Evolutionary conservation across 2,329 filamentous ascomycete genomes (phyloP), one percentile per base, ranked within the genome.

Genomic region (Alternaria rosae): DNA sequence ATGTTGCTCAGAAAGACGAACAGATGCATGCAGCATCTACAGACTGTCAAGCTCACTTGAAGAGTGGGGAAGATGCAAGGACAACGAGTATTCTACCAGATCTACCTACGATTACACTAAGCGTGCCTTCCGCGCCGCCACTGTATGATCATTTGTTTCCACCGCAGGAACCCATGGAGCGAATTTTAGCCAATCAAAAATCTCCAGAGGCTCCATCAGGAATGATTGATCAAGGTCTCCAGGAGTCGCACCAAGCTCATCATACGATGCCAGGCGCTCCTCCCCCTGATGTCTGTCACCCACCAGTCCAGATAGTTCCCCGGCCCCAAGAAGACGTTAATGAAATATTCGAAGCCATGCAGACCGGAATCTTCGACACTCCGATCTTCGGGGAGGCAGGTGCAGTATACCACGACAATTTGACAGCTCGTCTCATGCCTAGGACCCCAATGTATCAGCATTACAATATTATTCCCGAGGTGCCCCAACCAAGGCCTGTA

Each of bases 361-460:
- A 7, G 8, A 42, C 26, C 15, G 42, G 42, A 3, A 35, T 38
- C 4, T 47, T 55, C 21, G 28, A 47, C 28, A 21, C 20, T 2
- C 28, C 53, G 21, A 38, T 55, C 28, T 55, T 55, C 21, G 42
- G 53, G 1, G 25, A 25, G 15, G 20, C 53, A 45, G 53, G 53
- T 17, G 17, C 26, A 8, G 28, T 15, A 3, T 55, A 47, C 21
- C 28, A n/a, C 13, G 28, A 55, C 9, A 32, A 30, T 5, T 41
- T 13, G 3, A 26, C 12, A 6, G 23, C 13, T 6, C n/a, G 15
- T 2, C 6, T n/a, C 17, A 17, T 26, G 12, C 21, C 43, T n/a
- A 26, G 0, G 9, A 25, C 43, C 15, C 43, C 43, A 10, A 45
- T 15, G 21, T n/a, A 9, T 5, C 13, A 15, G 15, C 21, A 25